A percentile compares a stretch with the other conserved stretches of the same genome.
phyloP scores from a whole-genome alignment of 2,329 filamentous ascomycete genomes.

The Mycosphaerella arachidis region DNA sequence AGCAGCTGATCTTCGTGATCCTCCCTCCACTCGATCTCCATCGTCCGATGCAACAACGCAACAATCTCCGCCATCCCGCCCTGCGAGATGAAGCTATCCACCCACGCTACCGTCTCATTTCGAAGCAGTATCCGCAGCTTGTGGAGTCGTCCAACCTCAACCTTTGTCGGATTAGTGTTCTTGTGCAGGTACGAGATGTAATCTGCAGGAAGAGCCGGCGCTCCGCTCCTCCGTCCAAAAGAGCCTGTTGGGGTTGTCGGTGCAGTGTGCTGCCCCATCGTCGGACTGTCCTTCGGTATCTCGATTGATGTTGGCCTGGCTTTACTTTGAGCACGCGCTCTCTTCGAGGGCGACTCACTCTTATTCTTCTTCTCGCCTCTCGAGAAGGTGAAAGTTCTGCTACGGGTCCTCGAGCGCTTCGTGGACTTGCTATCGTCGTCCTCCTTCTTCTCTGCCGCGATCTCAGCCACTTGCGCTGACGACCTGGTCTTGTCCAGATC shows the following conservation, averaged over 20 bases:
- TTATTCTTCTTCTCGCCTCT: conserved; percentile 52
- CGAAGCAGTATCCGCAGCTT: conserved; percentile 84
- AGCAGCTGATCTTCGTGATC: conserved; percentile 92
- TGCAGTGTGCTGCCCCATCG: conserved; percentile 12
- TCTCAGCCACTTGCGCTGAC: conserved; percentile 25
- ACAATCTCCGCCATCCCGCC: conserved; percentile 93
- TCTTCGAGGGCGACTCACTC: conserved; percentile 62
- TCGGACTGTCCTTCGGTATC: conserved; percentile 42
- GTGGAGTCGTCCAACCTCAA: conserved; percentile 93
- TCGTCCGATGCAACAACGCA: conserved; percentile 78
- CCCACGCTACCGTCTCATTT: conserved; percentile 95
- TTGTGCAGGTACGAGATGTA: conserved; percentile 83
- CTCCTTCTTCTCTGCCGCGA: conserved; percentile 12
- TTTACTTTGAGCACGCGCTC: conserved; percentile 61
- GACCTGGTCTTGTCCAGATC: conserved; percentile 38
- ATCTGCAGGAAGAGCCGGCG: conserved; percentile 66
- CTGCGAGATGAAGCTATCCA: conserved; percentile 81
- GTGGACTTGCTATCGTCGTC: conserved; percentile 32
- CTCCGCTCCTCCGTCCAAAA: conserved; percentile 22
- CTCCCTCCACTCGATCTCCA: conserved; percentile 95
- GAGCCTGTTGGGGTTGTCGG: conserved; percentile 27
- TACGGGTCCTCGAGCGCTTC: conserved; percentile 54
- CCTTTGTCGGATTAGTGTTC: conserved; percentile 71
- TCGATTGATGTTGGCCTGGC: conserved; percentile 55
- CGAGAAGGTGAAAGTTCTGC: conserved; percentile 73